Evolutionary conservation across 352 stramenopile genomes (phyloP).

Genomic region (Phytophthora rubi): DNA sequence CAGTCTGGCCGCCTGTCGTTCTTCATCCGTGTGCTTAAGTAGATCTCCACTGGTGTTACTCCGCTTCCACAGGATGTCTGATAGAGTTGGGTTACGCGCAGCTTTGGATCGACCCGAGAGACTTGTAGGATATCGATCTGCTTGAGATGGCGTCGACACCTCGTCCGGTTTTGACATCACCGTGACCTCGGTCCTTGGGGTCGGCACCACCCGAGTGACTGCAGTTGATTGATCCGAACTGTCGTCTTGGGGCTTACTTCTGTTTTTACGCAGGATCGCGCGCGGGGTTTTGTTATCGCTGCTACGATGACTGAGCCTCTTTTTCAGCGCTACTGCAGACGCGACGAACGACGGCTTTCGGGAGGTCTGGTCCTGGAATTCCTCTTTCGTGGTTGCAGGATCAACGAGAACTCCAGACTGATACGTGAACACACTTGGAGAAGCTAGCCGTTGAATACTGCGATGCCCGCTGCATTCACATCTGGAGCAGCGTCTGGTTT

Average conservation of each 20-base stretch:
- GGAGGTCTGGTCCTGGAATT: neutral
- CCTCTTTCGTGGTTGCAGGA: neutral
- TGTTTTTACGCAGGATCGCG: neutral
- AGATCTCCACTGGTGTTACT: constrained; percentile 4
- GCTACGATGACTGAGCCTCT: neutral
- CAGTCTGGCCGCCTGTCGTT: neutral
- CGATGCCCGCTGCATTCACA: neutral
- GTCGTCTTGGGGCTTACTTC: neutral
- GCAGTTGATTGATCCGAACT: neutral
- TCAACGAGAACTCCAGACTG: neutral
- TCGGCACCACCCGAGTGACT: neutral
- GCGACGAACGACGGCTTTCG: neutral
- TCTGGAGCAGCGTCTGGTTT: neutral
- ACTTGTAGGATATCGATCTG: constrained; percentile 1
- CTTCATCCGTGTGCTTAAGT: neutral
- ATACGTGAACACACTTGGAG: neutral
- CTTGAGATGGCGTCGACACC: neutral
- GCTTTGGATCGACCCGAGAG: constrained; percentile 8
- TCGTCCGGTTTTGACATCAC: neutral
- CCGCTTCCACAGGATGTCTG: constrained; percentile 17
- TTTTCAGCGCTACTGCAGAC: neutral
- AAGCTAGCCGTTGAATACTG: neutral
- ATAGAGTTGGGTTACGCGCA: constrained; percentile 3
- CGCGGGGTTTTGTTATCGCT: neutral
- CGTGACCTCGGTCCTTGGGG: neutral